Conservation (phyloP, 2,329 filamentous ascomycete genomes). For the Colletotrichum lentis region DNA sequence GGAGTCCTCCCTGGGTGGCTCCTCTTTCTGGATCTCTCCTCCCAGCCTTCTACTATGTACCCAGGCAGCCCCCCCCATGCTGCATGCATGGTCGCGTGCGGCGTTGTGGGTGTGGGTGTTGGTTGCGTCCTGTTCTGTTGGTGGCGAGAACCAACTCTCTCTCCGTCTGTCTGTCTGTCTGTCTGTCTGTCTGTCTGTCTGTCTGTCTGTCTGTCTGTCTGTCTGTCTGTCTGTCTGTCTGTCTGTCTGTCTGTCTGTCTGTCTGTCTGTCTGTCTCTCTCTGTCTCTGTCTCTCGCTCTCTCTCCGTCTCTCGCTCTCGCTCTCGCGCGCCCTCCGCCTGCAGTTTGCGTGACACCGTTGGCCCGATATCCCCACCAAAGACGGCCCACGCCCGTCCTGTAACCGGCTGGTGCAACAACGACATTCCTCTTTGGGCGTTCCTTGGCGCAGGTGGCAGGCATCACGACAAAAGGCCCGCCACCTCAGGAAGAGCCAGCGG, state of each 20-base stretch:
- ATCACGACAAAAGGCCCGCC: background rate
- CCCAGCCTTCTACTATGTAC: too few relatives aligned
- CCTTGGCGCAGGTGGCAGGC: conserved; percentile 14
- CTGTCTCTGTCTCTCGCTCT: too few relatives aligned
- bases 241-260: too few relatives aligned
- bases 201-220: too few relatives aligned
- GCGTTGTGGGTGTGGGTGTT: background rate
- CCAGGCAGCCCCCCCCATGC: background rate
- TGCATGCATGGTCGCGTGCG: background rate
- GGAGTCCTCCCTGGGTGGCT: background rate
- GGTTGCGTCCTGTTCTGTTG: background rate
- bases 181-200: too few relatives aligned
- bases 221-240: too few relatives aligned
- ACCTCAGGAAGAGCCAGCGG: background rate
- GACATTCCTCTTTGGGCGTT: background rate
- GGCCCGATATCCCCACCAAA: conserved; percentile 8
- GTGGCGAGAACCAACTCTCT: background rate
- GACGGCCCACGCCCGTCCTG: conserved; percentile 10
- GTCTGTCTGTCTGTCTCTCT: too few relatives aligned
- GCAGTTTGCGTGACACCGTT: background rate
- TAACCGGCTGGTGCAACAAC: background rate
- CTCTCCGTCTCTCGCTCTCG: too few relatives aligned
- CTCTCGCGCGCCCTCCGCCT: background rate
- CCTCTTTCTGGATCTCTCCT: background rate
- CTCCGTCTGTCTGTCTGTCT: too few relatives aligned